Base-by-base conservation (phyloP, 768 basidiomycete genomes). In the Lactarius hatsudake region DNA sequence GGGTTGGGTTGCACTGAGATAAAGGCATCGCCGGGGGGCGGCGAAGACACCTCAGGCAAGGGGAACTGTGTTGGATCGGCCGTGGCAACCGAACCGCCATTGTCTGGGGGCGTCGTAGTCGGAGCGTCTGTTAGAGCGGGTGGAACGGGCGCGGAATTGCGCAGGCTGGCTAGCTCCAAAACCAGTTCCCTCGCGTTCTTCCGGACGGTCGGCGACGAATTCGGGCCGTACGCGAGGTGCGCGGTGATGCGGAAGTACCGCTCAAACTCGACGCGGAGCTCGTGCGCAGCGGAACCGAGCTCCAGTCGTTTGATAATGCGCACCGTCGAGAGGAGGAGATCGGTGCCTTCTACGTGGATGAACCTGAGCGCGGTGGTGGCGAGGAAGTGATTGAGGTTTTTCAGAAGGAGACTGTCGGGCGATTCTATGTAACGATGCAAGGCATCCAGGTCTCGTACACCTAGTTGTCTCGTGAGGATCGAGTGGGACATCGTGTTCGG, bases 371-470 rank as follows among this genome's bases (percentile, higher is more conserved):
- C 62, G 10, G 62, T 67, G 5, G 45, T 36, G 32, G 12, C 42
- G 18, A 66, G n/a, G 56, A 66, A 62, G n/a, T 34, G 15, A 40
- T 63, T 67, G 18, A 67, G 62, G 13, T 43, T 63, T 42, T 28
- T 43, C 15, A 67, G 34, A 10, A 53, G 62, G 8, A 63, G 15
- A 54, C 26, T 42, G 61, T 66, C 34, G 20, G 20, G 15, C 9
- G 4, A 26, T 13, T 23, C 2, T 8, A 30, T 8, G 34, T 61
- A 57, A 17, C 2, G 26, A 12, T 57, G 0, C 42, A 56, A 26
- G 23, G 1, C 3, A 8, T 42, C 0, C 18, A 1, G 34, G 12
- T 54, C n/a, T 0, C 23, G 1, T n/a, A 65, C 43, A 5, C 13
- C 20, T 23, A 55, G 45, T 17, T 45, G 42, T 45, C 40, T 42